Base-by-base conservation (phyloP, 352 stramenopile genomes). In the Phytophthora uliginosa region DNA sequence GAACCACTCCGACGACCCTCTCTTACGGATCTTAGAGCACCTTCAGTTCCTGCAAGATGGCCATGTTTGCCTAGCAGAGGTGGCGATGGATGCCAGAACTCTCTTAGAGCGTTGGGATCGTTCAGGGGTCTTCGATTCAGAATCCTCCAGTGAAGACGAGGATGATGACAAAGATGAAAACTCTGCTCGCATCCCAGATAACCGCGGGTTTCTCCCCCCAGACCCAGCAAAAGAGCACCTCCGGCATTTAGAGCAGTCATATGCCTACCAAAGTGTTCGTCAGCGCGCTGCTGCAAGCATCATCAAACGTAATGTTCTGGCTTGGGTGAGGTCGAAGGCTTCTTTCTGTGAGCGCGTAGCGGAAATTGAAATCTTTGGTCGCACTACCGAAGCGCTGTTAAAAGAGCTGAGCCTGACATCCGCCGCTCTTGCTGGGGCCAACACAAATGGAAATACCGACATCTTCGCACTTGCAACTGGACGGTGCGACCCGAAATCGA, bases 291-390 rank as follows among this genome's bases (percentile, higher is more conserved):
- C 84, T 18, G 82, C 78, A 18, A 79, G 78, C 40, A 56, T 91
- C 47, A 90, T 94, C 64, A 92, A 92, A 62, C 83, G 84, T 10
- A 83, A 84, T 17, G 78, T 91, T 0, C 58, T 92, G 28, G 56
- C 33, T 12, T 94, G 86, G 86, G 75, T 81, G 48, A 71, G 86
- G 10, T 79, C 81, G 12, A 81, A 79, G n/a, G 67, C 71, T 28
- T 79, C 81, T 12, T 92, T 91, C 33, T 74, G 76, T 53, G 71
- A 85, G 18, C 84, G 86, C 17, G 84, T 92, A 8, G 82, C 83
- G 2, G 83, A 94, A 71, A 78, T 94, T 31, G 56, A 89, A 55
- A 54, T 86, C 10, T 92, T 92, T 61, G 84, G 84, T 20, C 88
- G 82, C 13, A 91, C 83, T 18, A 91, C 83, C 0, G 74, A 84